These are phyloP conservation scores for Phytophthora meadii DNA, from an alignment of 352 stramenopile species.

Conservation along the genomic window DNA sequence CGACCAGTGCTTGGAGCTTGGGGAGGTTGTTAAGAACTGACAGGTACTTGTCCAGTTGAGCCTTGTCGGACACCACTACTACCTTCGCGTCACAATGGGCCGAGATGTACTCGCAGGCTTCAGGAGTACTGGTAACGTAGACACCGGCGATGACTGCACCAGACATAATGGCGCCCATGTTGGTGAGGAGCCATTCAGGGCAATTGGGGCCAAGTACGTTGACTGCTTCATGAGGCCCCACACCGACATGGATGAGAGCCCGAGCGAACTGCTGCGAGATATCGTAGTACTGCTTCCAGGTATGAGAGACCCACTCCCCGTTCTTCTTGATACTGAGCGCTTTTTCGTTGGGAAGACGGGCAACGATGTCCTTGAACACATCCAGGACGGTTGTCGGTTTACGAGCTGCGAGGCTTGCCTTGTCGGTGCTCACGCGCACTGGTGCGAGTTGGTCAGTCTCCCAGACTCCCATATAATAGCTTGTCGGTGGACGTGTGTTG, in stretches of 20 bases:
- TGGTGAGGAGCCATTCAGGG: constrained; percentile 86
- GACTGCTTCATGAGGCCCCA: constrained; percentile 75
- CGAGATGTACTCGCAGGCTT: constrained; percentile 82
- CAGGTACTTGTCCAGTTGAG: constrained; percentile 80
- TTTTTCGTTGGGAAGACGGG: constrained; percentile 26
- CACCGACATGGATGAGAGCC: constrained; percentile 73
- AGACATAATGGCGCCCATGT: constrained; percentile 81
- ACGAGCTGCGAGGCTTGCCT: constrained; percentile 32
- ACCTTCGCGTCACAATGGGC: constrained; percentile 81
- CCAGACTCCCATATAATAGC: constrained; percentile 28
- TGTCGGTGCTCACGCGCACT: constrained; percentile 24
- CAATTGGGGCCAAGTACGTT: constrained; percentile 88
- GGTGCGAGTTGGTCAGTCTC: constrained; percentile 27
- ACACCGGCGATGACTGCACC: constrained; percentile 83
- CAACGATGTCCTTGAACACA: constrained; percentile 49
- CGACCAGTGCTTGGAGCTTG: constrained; percentile 76
- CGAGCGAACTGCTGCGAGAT: constrained; percentile 72
- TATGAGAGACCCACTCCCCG: constrained; percentile 60
- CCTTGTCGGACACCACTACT: constrained; percentile 76
- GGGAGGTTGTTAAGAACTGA: constrained; percentile 68
- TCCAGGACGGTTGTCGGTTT: constrained; percentile 43
- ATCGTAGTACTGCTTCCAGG: constrained; percentile 83
- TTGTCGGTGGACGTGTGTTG: background rate
- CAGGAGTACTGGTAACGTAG: constrained; percentile 83
- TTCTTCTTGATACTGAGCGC: constrained; percentile 52